phyloP scores from a whole-genome alignment of 345 rosid genomes.

The Brassica carinata region DNA sequence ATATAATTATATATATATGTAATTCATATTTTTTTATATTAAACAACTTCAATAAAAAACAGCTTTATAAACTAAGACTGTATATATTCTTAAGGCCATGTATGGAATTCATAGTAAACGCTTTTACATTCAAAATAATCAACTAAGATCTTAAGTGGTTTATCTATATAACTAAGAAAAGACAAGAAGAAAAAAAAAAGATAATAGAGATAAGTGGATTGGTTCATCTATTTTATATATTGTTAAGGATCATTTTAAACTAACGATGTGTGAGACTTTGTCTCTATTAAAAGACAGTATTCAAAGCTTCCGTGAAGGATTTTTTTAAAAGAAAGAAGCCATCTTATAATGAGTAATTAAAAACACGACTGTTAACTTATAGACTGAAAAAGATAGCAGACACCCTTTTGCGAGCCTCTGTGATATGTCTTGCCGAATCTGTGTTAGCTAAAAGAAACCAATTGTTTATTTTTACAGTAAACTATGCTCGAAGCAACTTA shows the following conservation, averaged over 20 bases:
- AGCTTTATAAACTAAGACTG: too few relatives aligned
- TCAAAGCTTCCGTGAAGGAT: too few relatives aligned
- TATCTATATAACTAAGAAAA: constrained; percentile 15
- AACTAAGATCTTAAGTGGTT: neutral
- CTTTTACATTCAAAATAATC: neutral
- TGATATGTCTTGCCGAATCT: constrained; percentile 38
- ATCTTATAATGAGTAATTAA: neutral
- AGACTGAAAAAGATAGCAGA: constrained; percentile 36
- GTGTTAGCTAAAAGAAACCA: constrained; percentile 26
- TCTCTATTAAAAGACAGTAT: too few relatives aligned
- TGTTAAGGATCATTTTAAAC: too few relatives aligned
- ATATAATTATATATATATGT: too few relatives aligned
- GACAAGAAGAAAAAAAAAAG: constrained; percentile 18
- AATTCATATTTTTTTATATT: too few relatives aligned
- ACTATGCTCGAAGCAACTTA: constrained; percentile 10
- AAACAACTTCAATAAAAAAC: too few relatives aligned
- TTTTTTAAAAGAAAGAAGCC: too few relatives aligned
- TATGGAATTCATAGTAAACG: neutral
- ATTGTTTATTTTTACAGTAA: neutral
- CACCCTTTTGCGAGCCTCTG: constrained; percentile 38
- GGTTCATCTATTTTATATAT: too few relatives aligned
- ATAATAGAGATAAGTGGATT: too few relatives aligned
- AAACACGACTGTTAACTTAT: constrained; percentile 32
- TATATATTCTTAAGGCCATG: neutral
- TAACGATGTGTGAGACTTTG: too few relatives aligned